Evolutionary conservation across 805 yeast genomes (phyloP), one percentile per base, ranked within the genome.

Genomic region (Suhomyces vadensis): DNA sequence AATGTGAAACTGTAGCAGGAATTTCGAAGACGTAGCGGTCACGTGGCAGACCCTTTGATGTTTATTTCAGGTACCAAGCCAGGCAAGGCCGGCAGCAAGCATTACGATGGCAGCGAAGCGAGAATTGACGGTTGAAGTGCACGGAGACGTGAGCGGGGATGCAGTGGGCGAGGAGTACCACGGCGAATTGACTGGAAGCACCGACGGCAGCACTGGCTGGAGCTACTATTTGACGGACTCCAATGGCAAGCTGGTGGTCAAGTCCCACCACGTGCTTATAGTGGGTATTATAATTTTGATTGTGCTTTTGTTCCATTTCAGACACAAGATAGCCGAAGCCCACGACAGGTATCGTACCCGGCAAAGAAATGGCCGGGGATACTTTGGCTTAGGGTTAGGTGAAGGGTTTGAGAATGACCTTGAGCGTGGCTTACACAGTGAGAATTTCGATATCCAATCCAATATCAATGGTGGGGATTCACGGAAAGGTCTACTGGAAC

Each of bases 401-500:
- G 50, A 43, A 8, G 47, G 57, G 7, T 66, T 68, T 44, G 56
- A 57, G 38, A 67, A 68, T n/a, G 87, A 83, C 39, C 31, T 64
- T 37, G 69, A 78, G 37, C 63, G 67, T 6, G 92, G 92, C 0
- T 60, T 87, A 19, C 65, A 73, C 22, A 85, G 92, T 4, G 67
- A 64, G 31, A 74, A 68, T 23, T 87, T 87, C 55, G 78, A 83
- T 58, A 57, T 87, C 8, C 52, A 55, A 3, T 50, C 65, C 2
- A 71, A 76, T 37, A 63, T 73, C 10, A 61, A 61, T 17, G 46
- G 56, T n/a, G 66, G 64, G 7, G 95, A 87, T 54, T 31, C 66
- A 1, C 74, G 95, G 43, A 54, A 63, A n/a, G 94, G 94, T 0
- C 66, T 87, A 26, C 81, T 79, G 57, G 79, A 71, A 31, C 56